These are phyloP conservation scores for Trichomonascaceae sp. DNA, from an alignment of 1,139 yeast species.

Conservation along the genomic window DNA sequence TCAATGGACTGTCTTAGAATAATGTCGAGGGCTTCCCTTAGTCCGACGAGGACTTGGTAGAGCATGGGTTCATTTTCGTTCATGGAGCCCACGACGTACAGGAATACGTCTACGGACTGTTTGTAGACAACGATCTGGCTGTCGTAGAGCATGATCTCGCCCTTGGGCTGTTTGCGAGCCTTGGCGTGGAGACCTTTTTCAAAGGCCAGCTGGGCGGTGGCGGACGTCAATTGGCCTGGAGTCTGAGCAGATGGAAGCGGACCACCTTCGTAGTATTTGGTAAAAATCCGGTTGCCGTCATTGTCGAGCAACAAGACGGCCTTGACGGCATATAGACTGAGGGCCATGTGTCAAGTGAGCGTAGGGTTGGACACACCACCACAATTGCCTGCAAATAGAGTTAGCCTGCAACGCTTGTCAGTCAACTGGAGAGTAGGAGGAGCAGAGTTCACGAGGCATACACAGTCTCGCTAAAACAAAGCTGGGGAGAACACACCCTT, in stretches of 20 bases:
- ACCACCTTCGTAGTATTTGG: conserved; percentile 63
- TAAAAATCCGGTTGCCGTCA: conserved; percentile 67
- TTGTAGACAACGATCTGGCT: conserved; percentile 64
- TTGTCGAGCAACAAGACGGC: conserved; percentile 71
- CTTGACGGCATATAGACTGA: conserved; percentile 53
- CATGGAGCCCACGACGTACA: conserved; percentile 60
- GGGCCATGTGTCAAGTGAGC: too few species aligned
- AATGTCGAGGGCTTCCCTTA: conserved; percentile 70
- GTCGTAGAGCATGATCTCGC: conserved; percentile 72
- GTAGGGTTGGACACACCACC: conserved; percentile 11
- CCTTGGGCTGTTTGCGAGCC: conserved; percentile 56
- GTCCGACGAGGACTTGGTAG: conserved; percentile 63
- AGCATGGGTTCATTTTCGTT: conserved; percentile 81
- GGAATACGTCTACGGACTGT: conserved; percentile 60
- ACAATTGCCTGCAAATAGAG: conserved; percentile 2
- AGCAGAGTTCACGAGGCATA: not conserved
- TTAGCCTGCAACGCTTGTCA: not conserved
- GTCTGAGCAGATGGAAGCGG: too few species aligned
- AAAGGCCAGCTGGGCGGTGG: conserved; percentile 44
- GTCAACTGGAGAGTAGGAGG: not conserved
- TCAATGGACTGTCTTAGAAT: conserved; percentile 67
- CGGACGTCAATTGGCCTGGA: too few species aligned
- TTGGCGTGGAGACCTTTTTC: conserved; percentile 62
- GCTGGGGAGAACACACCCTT: not conserved
- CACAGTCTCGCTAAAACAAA: not conserved